Evolutionary conservation across 2,329 filamentous ascomycete genomes (phyloP), one percentile per base, ranked within the genome.

Genomic region (Paramyrothecium roridum): DNA sequence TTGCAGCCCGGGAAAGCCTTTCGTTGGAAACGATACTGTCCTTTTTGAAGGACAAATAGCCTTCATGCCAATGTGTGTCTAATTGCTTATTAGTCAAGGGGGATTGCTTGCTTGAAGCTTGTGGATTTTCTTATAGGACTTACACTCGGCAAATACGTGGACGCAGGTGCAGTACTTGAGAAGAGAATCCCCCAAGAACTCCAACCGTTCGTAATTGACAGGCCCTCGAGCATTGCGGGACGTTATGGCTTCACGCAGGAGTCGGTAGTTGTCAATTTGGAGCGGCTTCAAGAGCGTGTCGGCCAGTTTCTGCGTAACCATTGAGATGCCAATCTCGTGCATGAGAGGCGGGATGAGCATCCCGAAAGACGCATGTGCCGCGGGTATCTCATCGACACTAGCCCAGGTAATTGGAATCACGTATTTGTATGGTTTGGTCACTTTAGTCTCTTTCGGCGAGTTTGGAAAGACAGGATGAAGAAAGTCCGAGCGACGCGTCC

Each of bases 101-200:
- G 4, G 7, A 43, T 37, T 8, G 8, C 26, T 40, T 4, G 6
- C 11, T 20, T 20, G n/a, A 7, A 26, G n/a, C n/a, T n/a, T n/a
- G n/a, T n/a, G n/a, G n/a, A n/a, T n/a, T 17, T 10, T 3, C n/a
- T 19, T 10, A 40, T 20, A 8, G 21, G 3, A 70, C 80, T 70
- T 67, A 84, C 82, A 67, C 21, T 78, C 70, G 1, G 79, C 77
- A 19, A 77, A 74, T 3, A 93, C 77, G 54, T 91, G 87, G 1
- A 91, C 68, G 0, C 86, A 84, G 0, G 88, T 80, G 49, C 83
- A 84, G 55, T 88, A 83, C 65, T 98, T 98, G 40, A 98, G 77
- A 2, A 96, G 78, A 0, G 85, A 86, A 64, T 98, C 93, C 0
- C 95, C 95, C 0, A 97, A 74, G 61, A 96, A 96, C 67, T 98